Evolutionary conservation across 805 yeast genomes (phyloP).

Genomic region (Nakazawaea pomicola): DNA sequence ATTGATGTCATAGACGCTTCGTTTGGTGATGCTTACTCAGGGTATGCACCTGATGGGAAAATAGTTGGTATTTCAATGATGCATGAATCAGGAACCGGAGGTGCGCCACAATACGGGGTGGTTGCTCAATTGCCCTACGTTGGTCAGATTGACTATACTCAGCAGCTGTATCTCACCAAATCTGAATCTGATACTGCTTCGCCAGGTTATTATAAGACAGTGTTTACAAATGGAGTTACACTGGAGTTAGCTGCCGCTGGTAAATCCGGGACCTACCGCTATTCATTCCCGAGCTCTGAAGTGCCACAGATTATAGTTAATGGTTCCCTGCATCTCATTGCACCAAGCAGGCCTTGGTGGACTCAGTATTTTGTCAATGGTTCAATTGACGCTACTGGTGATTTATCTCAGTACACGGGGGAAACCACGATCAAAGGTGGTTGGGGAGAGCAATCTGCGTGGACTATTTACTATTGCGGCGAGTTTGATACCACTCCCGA

Average conservation of each 20-base stretch:
- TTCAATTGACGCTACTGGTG: slow-evolving; percentile 16
- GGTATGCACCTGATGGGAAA: slow-evolving; percentile 27
- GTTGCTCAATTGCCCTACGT: slow-evolving; percentile 27
- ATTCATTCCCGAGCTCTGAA: slow-evolving; percentile 18
- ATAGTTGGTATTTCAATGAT: slow-evolving; percentile 31
- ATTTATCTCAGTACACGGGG: slow-evolving; percentile 21
- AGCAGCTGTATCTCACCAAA: slow-evolving; percentile 14
- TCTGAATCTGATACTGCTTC: slow-evolving; percentile 18
- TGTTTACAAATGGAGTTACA: slow-evolving; percentile 19
- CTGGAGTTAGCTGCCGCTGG: slow-evolving; percentile 25
- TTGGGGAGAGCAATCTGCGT: slow-evolving; percentile 26
- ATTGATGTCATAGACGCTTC: slow-evolving; percentile 23
- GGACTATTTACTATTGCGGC: slow-evolving; percentile 28
- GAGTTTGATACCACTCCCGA: slow-evolving; percentile 21
- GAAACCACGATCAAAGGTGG: slow-evolving; percentile 25
- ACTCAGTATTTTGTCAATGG: slow-evolving; percentile 27
- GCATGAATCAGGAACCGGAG: slow-evolving; percentile 37
- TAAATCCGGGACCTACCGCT: slow-evolving; percentile 24
- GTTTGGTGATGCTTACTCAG: slow-evolving; percentile 28
- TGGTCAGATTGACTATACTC: too few relatives aligned
- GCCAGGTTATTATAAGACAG: slow-evolving; percentile 24
- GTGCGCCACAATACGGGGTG: slow-evolving; percentile 32
- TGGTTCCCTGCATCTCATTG: slow-evolving; percentile 25
- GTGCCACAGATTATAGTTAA: slow-evolving; percentile 23
- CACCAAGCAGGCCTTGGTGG: slow-evolving; percentile 28